A percentile compares a stretch with the other conserved stretches of the same genome.
These are phyloP conservation scores for Aegilops speltoides DNA, from an alignment of 176 grass and related monocot species.

Conservation along the genomic window DNA sequence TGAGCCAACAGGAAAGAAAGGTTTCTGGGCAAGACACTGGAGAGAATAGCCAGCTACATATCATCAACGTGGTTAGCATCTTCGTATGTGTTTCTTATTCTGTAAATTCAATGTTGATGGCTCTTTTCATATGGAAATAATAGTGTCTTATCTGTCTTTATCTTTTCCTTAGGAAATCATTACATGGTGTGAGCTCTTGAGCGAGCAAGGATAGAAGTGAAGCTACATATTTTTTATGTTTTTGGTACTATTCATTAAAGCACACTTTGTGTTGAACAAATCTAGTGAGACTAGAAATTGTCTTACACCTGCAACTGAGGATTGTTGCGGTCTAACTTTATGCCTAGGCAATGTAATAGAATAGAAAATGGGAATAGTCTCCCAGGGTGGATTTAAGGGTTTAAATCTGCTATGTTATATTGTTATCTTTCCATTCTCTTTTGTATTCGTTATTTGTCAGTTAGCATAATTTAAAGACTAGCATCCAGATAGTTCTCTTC, in stretches of 20 bases:
- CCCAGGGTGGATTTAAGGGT: background rate
- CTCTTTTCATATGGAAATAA: background rate
- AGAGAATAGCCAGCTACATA: slow-evolving; percentile 37
- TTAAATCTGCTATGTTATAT: background rate
- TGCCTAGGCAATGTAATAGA: background rate
- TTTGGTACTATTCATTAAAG: slow-evolving; percentile 10
- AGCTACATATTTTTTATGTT: slow-evolving; percentile 16
- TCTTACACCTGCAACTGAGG: background rate
- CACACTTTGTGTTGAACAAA: slow-evolving; percentile 35
- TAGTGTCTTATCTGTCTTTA: background rate
- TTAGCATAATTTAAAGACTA: slow-evolving; percentile 18
- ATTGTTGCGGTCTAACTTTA: background rate
- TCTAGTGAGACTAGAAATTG: background rate
- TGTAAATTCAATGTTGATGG: background rate
- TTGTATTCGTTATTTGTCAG: slow-evolving; percentile 18
- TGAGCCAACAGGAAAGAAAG: slow-evolving; percentile 55
- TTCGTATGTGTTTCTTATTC: background rate
- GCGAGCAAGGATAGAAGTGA: background rate
- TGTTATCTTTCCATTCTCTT: background rate
- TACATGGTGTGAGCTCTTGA: background rate
- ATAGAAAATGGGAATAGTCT: slow-evolving; percentile 16
- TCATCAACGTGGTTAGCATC: slow-evolving; percentile 9
- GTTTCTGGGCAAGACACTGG: slow-evolving; percentile 65
- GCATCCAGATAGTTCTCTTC: background rate
- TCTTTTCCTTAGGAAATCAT: background rate